phyloP scores from a whole-genome alignment of 495 filamentous ascomycete species.

The Penicillium lividum region DNA sequence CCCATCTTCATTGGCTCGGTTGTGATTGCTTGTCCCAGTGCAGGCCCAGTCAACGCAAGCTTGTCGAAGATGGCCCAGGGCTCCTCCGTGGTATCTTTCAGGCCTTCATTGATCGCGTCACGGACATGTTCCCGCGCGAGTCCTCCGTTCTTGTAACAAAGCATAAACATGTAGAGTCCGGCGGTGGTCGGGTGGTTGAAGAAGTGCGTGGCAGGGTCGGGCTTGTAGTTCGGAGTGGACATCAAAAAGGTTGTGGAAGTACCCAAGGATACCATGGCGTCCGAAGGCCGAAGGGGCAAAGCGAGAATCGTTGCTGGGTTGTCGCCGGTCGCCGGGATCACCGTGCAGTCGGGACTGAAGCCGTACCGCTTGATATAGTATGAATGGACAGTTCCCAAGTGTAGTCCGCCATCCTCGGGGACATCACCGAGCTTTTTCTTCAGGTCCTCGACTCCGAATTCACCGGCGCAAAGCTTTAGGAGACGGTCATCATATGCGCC shows the following conservation, averaged over 20 bases:
- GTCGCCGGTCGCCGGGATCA: conserved; percentile 90
- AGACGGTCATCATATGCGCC: conserved; percentile 72
- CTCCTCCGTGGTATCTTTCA: conserved; percentile 41
- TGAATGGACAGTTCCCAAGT: conserved; percentile 67
- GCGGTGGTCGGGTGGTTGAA: conserved; percentile 85
- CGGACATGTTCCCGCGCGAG: conserved; percentile 88
- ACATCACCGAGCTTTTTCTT: conserved; percentile 79
- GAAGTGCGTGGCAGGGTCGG: conserved; percentile 84
- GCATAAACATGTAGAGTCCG: conserved; percentile 96
- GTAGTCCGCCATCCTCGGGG: conserved; percentile 73
- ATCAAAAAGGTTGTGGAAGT: conserved; percentile 97
- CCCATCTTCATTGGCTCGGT: conserved; percentile 73
- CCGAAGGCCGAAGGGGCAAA: conserved; percentile 77
- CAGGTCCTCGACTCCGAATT: conserved; percentile 64
- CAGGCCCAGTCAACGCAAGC: conserved; percentile 60
- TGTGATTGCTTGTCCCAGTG: conserved; percentile 58
- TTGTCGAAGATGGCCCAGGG: conserved; percentile 80
- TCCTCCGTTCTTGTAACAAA: conserved; percentile 98
- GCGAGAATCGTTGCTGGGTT: conserved; percentile 95
- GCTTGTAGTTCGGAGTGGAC: conserved; percentile 86
- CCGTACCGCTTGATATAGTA: conserved; percentile 81
- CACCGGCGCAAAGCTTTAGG: conserved; percentile 73
- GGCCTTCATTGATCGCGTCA: conserved; percentile 60
- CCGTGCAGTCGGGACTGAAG: conserved; percentile 70
- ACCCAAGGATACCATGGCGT: conserved; percentile 91